Evolutionary conservation across 2,329 filamentous ascomycete genomes (phyloP), one percentile per base, ranked within the genome.

Genomic region (Diaporthe vexans): DNA sequence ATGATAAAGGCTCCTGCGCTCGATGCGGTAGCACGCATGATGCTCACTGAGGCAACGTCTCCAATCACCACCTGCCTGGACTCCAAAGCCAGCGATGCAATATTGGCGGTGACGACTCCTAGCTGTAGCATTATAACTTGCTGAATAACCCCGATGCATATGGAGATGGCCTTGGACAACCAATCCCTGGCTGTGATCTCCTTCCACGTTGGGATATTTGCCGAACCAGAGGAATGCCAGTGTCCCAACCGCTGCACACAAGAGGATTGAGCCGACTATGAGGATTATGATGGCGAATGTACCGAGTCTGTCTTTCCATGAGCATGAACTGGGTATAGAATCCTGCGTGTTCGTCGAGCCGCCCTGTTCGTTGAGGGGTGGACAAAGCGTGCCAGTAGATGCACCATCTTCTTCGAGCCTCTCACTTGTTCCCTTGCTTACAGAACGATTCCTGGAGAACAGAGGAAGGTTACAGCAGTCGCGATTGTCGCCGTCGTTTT

Each of bases 71-170:
- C 17, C 15, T 69, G 33, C 9, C 35, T 19, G 24, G 65, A 56
- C 48, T 69, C 65, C n/a, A 69, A 46, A n/a, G 48, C 65, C 13
- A 69, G 21, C 8, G 65, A 69, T 43, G 58, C 58, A 43, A 61
- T 40, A 11, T n/a, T 29, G 3, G 58, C 35, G 3, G 58, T 19
- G 7, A 19, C 37, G 35, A 61, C 26, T 8, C 58, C 58, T 10
- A 61, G 58, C 17, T 61, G 58, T 1, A 61, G 37, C n/a, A 61
- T 61, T 37, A 46, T 61, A 8, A 43, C 37, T 26, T 61, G 58
- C 24, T 61, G 58, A 43, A 61, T 43, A 26, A 43, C 58, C 26
- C 58, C 37, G n/a, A 43, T 26, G 8, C 58, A 61, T 1, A 61
- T 43, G 8, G 58, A 61, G 8, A 43, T 21, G 8, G 58, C 37